phyloP scores from a whole-genome alignment of 108 stramenopile species.

The Epithemia pelagica region DNA sequence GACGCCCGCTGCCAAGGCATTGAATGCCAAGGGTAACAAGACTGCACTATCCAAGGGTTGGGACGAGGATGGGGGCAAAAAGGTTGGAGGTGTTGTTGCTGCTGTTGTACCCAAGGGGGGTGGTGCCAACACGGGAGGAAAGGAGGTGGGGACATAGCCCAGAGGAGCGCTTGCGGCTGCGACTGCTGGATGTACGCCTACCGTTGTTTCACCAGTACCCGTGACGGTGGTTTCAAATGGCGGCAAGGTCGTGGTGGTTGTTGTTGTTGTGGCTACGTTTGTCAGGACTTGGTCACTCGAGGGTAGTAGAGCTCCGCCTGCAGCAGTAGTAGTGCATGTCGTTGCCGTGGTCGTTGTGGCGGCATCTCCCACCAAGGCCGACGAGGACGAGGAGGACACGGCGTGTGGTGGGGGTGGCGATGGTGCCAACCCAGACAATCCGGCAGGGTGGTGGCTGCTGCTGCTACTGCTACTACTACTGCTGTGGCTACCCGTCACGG shows the following conservation, averaged over 20 bases:
- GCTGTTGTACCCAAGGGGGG: neutral
- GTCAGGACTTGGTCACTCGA: too few relatives aligned
- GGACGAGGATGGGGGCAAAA: too few relatives aligned
- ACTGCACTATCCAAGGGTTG: neutral
- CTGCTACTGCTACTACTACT: neutral
- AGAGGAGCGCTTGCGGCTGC: neutral
- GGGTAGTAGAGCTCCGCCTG: too few relatives aligned
- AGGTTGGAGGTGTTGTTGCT: neutral
- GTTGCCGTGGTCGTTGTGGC: too few relatives aligned
- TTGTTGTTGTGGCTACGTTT: neutral
- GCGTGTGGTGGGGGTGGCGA: too few relatives aligned
- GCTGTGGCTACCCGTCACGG: neutral
- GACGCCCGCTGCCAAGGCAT: constrained; percentile 9
- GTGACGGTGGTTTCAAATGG: neutral
- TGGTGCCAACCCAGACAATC: too few relatives aligned
- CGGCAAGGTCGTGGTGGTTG: neutral
- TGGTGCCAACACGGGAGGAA: neutral
- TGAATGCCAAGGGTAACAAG: constrained; percentile 4
- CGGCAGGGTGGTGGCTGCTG: neutral
- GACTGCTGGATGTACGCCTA: neutral
- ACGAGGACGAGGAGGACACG: too few relatives aligned
- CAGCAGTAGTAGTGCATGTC: too few relatives aligned
- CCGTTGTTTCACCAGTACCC: neutral
- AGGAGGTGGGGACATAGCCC: neutral
- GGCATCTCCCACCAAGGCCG: too few relatives aligned